Evolutionary conservation across 352 stramenopile genomes (phyloP).

Genomic region (Globisporangium recalcitrans): DNA sequence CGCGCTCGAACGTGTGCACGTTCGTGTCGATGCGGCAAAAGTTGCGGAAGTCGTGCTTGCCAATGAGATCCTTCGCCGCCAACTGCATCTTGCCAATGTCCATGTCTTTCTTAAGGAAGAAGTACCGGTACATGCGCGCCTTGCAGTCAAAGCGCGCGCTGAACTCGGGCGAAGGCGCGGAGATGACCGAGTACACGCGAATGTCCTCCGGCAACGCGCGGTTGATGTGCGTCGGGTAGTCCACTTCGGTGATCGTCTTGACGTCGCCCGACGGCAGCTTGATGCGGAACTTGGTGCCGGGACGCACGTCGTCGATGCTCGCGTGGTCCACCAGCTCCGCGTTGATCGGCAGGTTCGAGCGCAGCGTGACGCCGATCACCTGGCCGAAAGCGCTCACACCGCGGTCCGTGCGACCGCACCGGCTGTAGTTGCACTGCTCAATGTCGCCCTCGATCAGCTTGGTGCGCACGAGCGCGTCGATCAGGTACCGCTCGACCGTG

Average conservation of each 20-base stretch:
- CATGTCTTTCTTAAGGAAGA: slow-evolving; percentile 84
- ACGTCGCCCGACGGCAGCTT: slow-evolving; percentile 48
- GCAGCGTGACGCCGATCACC: slow-evolving; percentile 64
- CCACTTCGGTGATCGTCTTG: slow-evolving; percentile 87
- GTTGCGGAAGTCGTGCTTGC: slow-evolving; percentile 98
- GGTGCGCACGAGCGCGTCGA: slow-evolving; percentile 91
- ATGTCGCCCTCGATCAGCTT: slow-evolving; percentile 85
- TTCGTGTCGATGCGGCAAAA: slow-evolving; percentile 99
- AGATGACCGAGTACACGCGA: slow-evolving; percentile 77
- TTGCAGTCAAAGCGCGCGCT: slow-evolving; percentile 93
- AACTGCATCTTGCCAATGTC: slow-evolving; percentile 85
- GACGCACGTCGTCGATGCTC: slow-evolving; percentile 62
- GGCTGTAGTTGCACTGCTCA: slow-evolving; percentile 86
- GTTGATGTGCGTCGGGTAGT: slow-evolving; percentile 97
- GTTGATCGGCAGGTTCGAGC: slow-evolving; percentile 67
- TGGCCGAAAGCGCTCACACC: slow-evolving; percentile 91
- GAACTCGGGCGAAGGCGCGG: slow-evolving; percentile 84
- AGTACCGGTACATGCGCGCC: slow-evolving; percentile 97
- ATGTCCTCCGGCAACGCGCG: slow-evolving; percentile 90
- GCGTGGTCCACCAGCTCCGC: slow-evolving; percentile 53
- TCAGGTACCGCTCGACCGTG: slow-evolving; percentile 92
- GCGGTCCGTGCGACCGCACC: slow-evolving; percentile 96
- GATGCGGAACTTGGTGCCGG: slow-evolving; percentile 60
- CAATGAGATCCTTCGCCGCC: slow-evolving; percentile 86
- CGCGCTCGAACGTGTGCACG: slow-evolving; percentile 93